A percentile compares a stretch with the other conserved stretches of the same genome.
Conservation (phyloP, 192 early-diverging fungal species). For the Radiomyces spectabilis region DNA sequence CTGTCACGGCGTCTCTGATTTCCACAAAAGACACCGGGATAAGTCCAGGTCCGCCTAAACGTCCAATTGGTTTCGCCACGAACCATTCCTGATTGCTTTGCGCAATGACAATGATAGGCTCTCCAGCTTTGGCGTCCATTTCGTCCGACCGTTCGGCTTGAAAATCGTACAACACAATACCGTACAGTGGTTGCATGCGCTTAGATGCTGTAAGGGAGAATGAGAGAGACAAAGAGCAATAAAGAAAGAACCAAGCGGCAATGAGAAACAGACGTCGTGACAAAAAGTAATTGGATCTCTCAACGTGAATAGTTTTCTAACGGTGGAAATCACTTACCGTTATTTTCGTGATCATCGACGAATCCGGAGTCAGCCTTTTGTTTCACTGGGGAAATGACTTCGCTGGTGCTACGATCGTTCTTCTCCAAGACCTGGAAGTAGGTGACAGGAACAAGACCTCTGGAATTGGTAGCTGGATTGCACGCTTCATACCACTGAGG, state of each 20-base stretch:
- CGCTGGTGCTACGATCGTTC: constrained; percentile 16
- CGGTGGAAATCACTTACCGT: too few relatives aligned
- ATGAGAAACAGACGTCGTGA: too few relatives aligned
- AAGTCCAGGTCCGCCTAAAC: constrained; percentile 58
- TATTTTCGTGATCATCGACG: too few relatives aligned
- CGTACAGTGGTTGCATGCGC: constrained; percentile 46
- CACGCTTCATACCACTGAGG: constrained; percentile 66
- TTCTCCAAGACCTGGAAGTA: constrained; percentile 70
- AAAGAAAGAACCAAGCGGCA: too few relatives aligned
- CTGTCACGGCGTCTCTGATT: constrained; percentile 61
- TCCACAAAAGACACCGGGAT: constrained; percentile 73
- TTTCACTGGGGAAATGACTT: neutral
- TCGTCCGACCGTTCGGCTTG: constrained; percentile 65
- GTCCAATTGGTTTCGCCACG: constrained; percentile 61
- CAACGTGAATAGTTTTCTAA: too few relatives aligned
- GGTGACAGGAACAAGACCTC: constrained; percentile 62
- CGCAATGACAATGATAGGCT: constrained; percentile 69
- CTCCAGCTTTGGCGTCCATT: constrained; percentile 59
- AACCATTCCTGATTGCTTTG: constrained; percentile 76
- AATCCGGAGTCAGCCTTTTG: constrained; percentile 9
- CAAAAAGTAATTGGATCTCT: too few relatives aligned
- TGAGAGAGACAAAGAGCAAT: neutral
- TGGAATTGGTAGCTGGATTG: constrained; percentile 63
- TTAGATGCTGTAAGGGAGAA: neutral
- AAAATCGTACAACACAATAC: constrained; percentile 70